Percentiles rank a stretch among this genome's conserved stretches.
Conservation (phyloP, 148 eudicot species). For the Rhododendron williamsianum region DNA sequence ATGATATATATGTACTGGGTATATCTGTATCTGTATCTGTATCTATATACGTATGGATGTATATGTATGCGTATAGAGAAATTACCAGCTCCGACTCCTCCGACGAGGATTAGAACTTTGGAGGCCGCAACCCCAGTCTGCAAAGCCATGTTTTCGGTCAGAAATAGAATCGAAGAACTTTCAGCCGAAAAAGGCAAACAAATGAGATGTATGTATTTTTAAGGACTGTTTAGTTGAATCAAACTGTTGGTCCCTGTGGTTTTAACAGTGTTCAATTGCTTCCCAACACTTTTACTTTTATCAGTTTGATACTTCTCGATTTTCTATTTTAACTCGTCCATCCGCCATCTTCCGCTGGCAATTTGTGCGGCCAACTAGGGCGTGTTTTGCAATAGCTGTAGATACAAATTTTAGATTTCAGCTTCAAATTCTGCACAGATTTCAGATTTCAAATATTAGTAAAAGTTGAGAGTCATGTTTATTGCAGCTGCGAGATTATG, state of each 20-base stretch:
- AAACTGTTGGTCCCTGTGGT: not conserved
- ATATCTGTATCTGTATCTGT: not conserved
- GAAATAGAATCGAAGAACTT: not conserved
- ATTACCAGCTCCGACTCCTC: conserved; percentile 90
- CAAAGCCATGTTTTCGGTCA: conserved; percentile 55
- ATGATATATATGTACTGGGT: not conserved
- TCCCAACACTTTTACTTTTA: not conserved
- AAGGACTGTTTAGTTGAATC: not conserved
- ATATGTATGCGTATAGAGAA: not conserved
- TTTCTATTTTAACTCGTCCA: too few relatives aligned
- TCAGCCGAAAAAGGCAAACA: not conserved
- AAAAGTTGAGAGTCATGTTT: too few relatives aligned
- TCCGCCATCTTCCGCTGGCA: too few relatives aligned
- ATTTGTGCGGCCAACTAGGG: too few relatives aligned
- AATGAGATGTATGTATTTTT: not conserved
- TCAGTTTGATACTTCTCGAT: not conserved
- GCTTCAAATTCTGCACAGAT: too few relatives aligned
- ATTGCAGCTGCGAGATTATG: too few relatives aligned
- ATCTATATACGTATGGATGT: not conserved
- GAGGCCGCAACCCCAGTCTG: conserved; percentile 79
- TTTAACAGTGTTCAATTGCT: not conserved
- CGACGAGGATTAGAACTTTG: conserved; percentile 82
- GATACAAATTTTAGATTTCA: too few relatives aligned
- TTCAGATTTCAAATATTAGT: too few relatives aligned
- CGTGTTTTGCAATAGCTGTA: too few relatives aligned